Evolutionary conservation across 257 asterid genomes (phyloP), one percentile per base, ranked within the genome.

Genomic region (Capsicum chinense): DNA sequence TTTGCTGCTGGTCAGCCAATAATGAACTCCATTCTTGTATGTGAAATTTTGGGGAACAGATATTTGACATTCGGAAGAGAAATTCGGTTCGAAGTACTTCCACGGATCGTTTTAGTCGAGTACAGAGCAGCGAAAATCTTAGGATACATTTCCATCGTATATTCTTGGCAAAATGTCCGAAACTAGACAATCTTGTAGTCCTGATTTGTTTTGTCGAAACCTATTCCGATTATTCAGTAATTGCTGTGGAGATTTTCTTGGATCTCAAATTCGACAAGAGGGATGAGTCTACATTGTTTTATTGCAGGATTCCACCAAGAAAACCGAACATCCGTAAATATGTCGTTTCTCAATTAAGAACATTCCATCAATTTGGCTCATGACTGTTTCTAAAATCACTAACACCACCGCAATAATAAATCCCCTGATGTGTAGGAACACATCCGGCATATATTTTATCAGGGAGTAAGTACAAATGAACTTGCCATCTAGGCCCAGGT

Each of bases 221-320:
- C 56, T 42, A 69, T 39, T 69, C 79, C 79, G 8, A 69, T 7
- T 5, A n/a, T 7, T 39, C 78, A 6, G 7, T 33, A 39, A 8
- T 52, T 15, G 14, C 42, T 26, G 9, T 39, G 7, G 11, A 69
- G 42, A 6, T 13, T 39, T 69, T 69, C 56, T 69, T 37, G 3
- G 8, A 69, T 3, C 10, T 69, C 79, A 69, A 69, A 69, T 37
- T 39, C 33, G 19, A 69, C 11, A 4, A 2, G 5, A 2, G 79
- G 79, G 8, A 69, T 42, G 10, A 69, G 15, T 7, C 79, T 69
- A 69, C 14, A 39, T 26, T 69, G 26, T 39, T 69, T 69, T 0
- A n/a, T 69, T 2, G 79, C 79, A 69, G 79, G 56, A 69, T 69
- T 69, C 79, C 79, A 69, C 79, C 79, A 69, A 42, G 79, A 56